Conservation (phyloP, 2,329 filamentous ascomycete genomes). For the Xylaria sp. region DNA sequence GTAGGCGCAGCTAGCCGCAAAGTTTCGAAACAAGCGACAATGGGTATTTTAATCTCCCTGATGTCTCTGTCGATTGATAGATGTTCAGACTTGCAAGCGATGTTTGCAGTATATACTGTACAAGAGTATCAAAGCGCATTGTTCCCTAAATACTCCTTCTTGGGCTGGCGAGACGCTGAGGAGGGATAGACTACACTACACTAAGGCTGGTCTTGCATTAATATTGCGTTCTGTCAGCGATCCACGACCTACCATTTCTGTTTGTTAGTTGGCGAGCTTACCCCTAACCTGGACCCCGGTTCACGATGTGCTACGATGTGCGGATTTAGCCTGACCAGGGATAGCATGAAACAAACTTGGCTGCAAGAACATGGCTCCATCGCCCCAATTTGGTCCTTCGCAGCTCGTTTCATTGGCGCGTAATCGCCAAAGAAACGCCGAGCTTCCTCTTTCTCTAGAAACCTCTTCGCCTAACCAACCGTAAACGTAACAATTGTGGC, state of each 20-base stretch:
- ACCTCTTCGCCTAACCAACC: not conserved
- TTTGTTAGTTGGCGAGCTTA: slow-evolving; percentile 11
- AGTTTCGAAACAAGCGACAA: slow-evolving; percentile 19
- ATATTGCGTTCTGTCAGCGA: not conserved
- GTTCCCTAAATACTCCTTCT: not conserved
- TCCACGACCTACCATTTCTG: slow-evolving; percentile 31
- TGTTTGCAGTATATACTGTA: not conserved
- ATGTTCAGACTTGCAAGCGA: not conserved
- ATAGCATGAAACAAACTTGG: slow-evolving; percentile 36
- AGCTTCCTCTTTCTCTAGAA: slow-evolving; percentile 35
- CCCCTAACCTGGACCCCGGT: slow-evolving; percentile 9
- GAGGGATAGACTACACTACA: not conserved
- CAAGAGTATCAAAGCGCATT: not conserved
- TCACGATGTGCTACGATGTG: slow-evolving; percentile 21
- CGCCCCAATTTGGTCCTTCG: slow-evolving; percentile 14
- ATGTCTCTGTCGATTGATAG: slow-evolving; percentile 1
- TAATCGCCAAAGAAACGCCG: slow-evolving; percentile 34
- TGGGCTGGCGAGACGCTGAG: slow-evolving; percentile 32
- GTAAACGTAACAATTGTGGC: slow-evolving; percentile 7
- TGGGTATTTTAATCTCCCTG: not conserved
- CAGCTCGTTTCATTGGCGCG: slow-evolving; percentile 25
- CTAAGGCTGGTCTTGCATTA: slow-evolving; percentile 1
- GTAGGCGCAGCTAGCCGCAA: not conserved
- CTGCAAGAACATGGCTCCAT: slow-evolving; percentile 31
- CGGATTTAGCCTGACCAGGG: slow-evolving; percentile 33